These are phyloP conservation scores for Arxiozyma slooffiae DNA, from an alignment of 1,139 yeast species.

Conservation along the genomic window DNA sequence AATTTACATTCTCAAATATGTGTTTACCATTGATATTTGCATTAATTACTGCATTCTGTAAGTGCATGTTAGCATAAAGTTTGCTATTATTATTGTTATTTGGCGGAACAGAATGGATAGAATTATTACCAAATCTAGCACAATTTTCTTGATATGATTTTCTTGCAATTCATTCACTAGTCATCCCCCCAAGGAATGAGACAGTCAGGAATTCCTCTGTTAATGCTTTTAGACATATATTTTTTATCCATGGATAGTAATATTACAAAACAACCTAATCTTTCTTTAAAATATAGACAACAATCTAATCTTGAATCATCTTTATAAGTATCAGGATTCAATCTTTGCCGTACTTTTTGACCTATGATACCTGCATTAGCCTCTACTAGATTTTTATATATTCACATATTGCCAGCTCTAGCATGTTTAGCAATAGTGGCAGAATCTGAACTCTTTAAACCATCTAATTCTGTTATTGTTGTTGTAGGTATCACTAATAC, in stretches of 20 bases:
- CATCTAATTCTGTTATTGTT: conserved; percentile 71
- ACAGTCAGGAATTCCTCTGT: conserved; percentile 60
- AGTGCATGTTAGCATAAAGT: neutral
- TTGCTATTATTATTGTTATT: neutral
- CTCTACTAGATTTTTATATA: conserved; percentile 51
- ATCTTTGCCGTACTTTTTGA: conserved; percentile 49
- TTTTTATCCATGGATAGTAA: conserved; percentile 73
- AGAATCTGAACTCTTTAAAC: conserved; percentile 43
- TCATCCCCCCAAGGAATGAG: conserved; percentile 50
- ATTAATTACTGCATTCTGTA: neutral
- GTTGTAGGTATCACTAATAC: conserved; percentile 57
- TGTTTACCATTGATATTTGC: neutral
- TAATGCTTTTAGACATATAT: conserved; percentile 69
- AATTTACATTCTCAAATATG: neutral
- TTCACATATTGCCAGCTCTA: conserved; percentile 72
- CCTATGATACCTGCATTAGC: conserved; percentile 47
- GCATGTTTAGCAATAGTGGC: conserved; percentile 49
- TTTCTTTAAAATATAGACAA: conserved; percentile 51
- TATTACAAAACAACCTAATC: conserved; percentile 43
- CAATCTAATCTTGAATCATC: conserved; percentile 87
- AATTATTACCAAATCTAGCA: conserved; percentile 16
- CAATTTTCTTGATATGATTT: conserved; percentile 40
- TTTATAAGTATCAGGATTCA: conserved; percentile 38
- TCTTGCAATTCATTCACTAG: conserved; percentile 48
- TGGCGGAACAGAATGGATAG: neutral